phyloP scores from a whole-genome alignment of 148 eudicot species.

The Hydrangea macrophylla region DNA sequence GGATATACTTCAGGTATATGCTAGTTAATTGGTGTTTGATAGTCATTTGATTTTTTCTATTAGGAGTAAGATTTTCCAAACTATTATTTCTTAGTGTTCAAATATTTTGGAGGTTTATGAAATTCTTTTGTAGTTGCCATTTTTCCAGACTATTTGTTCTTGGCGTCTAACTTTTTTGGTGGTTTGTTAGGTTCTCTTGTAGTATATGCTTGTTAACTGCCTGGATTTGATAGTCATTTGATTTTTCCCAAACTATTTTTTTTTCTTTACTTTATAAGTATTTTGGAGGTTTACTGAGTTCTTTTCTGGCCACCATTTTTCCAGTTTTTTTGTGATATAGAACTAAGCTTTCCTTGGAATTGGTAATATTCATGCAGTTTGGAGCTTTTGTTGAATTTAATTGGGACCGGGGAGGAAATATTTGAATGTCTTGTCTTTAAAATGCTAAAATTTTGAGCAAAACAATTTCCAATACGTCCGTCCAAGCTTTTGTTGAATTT shows the following conservation, averaged over 20 bases:
- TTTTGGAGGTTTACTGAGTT: neutral
- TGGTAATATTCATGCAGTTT: neutral
- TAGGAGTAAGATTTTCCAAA: too few species aligned
- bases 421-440: neutral
- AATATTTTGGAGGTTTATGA: neutral
- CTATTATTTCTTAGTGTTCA: neutral
- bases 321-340: too few species aligned
- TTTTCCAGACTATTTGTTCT: too few species aligned
- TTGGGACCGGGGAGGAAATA: neutral
- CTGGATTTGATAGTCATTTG: neutral
- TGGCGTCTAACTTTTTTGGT: too few species aligned
- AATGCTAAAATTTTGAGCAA: neutral
- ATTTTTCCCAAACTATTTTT: neutral
- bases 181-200: too few species aligned
- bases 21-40: neutral
- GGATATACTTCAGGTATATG: slow-evolving; percentile 75
- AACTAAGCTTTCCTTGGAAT: neutral
- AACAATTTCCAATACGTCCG: neutral
- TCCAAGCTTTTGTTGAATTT: neutral
- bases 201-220: slow-evolving; percentile 27
- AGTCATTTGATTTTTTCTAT: neutral
- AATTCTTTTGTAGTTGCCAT: neutral
- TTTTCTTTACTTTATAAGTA: neutral
- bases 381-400: neutral
- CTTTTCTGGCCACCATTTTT: neutral